Evolutionary conservation across 2,329 filamentous ascomycete species (phyloP).

Genomic region (Hypoxylon sp.): DNA sequence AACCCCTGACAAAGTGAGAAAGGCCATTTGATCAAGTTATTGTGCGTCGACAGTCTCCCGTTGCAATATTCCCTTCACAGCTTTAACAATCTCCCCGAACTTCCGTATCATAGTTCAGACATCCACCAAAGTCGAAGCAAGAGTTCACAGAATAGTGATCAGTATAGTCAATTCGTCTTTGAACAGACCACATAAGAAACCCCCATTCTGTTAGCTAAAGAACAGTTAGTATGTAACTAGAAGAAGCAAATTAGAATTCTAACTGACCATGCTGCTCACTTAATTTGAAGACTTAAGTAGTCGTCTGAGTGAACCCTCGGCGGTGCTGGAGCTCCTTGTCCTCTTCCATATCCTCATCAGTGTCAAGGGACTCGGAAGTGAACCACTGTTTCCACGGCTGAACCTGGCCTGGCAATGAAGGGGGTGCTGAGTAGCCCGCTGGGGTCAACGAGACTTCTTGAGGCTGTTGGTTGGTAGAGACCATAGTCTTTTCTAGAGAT

Average conservation of each 20-base stretch:
- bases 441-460: background rate
- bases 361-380: conserved; percentile 1
- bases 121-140: background rate
- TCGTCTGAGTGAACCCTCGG: background rate
- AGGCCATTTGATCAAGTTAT: background rate
- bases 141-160: background rate
- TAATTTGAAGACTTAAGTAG: background rate
- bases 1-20: background rate
- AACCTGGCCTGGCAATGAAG: background rate
- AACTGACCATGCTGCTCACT: background rate
- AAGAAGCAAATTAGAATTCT: background rate
- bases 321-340: conserved; percentile 1
- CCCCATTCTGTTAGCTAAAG: background rate
- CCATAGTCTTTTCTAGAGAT: background rate
- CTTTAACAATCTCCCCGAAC: background rate
- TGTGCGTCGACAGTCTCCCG: background rate
- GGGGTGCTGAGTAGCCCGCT: background rate
- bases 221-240: background rate
- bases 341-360: background rate
- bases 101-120: background rate
- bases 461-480: background rate
- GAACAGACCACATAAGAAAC: background rate
- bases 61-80: background rate
- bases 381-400: background rate
- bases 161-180: no score